Evolutionary conservation across 2,329 filamentous ascomycete species (phyloP).

Genomic region (Curvularia hawaiiensis): DNA sequence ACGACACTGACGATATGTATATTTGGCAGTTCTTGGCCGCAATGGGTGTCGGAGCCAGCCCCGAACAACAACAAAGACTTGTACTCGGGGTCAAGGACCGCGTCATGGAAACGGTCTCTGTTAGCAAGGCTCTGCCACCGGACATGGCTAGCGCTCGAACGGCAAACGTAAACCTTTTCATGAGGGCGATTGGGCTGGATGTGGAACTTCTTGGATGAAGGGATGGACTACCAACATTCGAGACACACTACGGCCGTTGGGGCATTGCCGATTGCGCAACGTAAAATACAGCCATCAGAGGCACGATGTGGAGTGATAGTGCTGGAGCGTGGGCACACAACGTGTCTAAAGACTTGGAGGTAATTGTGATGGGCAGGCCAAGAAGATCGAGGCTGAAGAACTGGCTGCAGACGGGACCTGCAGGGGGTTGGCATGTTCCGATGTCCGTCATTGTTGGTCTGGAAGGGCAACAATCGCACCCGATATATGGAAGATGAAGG

Average conservation of each 20-base stretch:
- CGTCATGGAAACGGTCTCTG: constrained; percentile 90
- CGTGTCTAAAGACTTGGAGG: not conserved
- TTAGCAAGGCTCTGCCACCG: constrained; percentile 86
- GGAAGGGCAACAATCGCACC: constrained; percentile 24
- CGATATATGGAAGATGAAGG: not conserved
- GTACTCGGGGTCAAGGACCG: constrained; percentile 97
- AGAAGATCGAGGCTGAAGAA: not conserved
- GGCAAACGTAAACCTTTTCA: constrained; percentile 95
- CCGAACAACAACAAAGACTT: constrained; percentile 92
- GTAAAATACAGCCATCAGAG: constrained; percentile 1
- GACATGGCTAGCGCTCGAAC: constrained; percentile 84
- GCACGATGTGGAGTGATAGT: constrained; percentile 1
- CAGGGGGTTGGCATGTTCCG: not conserved
- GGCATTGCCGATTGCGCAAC: not conserved
- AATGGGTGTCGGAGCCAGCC: constrained; percentile 89
- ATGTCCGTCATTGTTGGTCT: constrained; percentile 19
- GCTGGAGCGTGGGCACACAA: constrained; percentile 1
- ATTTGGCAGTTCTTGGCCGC: constrained; percentile 98
- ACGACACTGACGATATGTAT: constrained; percentile 89
- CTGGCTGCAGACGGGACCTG: not conserved
- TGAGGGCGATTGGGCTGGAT: constrained; percentile 98
- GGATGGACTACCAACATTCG: not conserved
- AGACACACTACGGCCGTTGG: constrained; percentile 6
- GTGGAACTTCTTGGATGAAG: constrained; percentile 74
- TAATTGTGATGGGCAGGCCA: not conserved